phyloP scores from a whole-genome alignment of 305 asterid genomes.

The Fraxinus greggii region DNA sequence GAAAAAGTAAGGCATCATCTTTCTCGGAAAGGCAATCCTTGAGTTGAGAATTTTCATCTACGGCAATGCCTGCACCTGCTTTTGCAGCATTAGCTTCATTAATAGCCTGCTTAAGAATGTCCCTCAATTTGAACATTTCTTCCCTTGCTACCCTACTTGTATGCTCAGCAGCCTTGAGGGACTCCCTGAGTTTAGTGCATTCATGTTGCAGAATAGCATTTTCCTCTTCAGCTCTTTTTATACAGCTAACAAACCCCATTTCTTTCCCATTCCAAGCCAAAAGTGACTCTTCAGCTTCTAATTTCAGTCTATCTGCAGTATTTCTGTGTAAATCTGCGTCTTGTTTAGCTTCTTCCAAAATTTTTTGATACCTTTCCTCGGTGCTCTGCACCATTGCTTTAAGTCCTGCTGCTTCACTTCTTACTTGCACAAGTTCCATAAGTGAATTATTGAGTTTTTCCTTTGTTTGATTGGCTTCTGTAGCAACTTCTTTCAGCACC shows the following conservation, averaged over 20 bases:
- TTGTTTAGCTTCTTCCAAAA: constrained; percentile 46
- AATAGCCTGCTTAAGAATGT: constrained; percentile 74
- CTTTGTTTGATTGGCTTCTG: constrained; percentile 64
- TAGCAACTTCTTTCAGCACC: constrained; percentile 73
- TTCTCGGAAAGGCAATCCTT: constrained; percentile 63
- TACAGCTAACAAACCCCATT: constrained; percentile 70
- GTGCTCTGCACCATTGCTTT: constrained; percentile 37
- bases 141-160: constrained; percentile 51
- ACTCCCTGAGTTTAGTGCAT: constrained; percentile 37
- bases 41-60: constrained; percentile 75
- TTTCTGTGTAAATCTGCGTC: constrained; percentile 52
- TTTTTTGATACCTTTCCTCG: constrained; percentile 39
- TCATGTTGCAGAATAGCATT: constrained; percentile 43
- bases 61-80: constrained; percentile 74
- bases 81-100: constrained; percentile 86
- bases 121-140: constrained; percentile 66
- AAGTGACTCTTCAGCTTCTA: constrained; percentile 78
- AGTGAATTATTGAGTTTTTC: constrained; percentile 40
- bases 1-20: constrained; percentile 66
- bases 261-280: constrained; percentile 85
- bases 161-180: constrained; percentile 50
- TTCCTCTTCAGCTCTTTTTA: constrained; percentile 77
- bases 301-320: constrained; percentile 52
- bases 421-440: constrained; percentile 42
- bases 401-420: constrained; percentile 38